Base-by-base conservation (phyloP, 2,329 filamentous ascomycete species). In the Fusarium sp. region DNA sequence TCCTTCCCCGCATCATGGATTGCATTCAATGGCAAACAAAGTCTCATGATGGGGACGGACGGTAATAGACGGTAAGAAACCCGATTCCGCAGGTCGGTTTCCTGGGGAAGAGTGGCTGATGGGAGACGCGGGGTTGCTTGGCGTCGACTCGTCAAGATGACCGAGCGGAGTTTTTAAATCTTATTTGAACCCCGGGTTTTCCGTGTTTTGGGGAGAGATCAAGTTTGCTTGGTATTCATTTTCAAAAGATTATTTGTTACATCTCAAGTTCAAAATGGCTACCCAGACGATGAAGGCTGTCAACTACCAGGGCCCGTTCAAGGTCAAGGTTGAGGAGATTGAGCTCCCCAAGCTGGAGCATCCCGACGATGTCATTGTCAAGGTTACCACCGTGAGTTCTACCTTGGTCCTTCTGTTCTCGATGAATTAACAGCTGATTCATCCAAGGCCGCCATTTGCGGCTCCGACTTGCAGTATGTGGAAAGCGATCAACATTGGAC, bases 311-410 rank as follows among this genome's bases (percentile, higher is more conserved):
- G 90, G 89, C 1, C 88, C 90, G 0, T 90, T 88, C 82, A 87
- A 89, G 80, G 90, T 92, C 69, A 87, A 87, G n/a, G 87, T 93
- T 59, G 87, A 90, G 75, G 88, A 92, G 27, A 86, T 91, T 9
- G 86, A 88, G 29, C 78, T 85, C 54, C 91, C 91, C 1, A 87
- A 86, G 77, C 84, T 93, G 25, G 83, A 91, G 78, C 90, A 92
- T 80, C 90, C 90, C 3, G 90, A 92, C 81, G 90, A 92, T 82
- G 86, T 87, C 36, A 89, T 92, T 68, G 88, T 92, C 80, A 92
- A 91, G 76, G 88, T 92, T 38, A 92, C 91, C 1, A 93, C 90
- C 8, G 88, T 90, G 60, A 84, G 88, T 63, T 61, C 14, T 36
- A 25, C 22, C 14, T 8, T 36, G 5, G 56, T 35, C 18, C 18